Base-by-base conservation (phyloP, 2,329 filamentous ascomycete genomes). In the Verticillium klebahnii region DNA sequence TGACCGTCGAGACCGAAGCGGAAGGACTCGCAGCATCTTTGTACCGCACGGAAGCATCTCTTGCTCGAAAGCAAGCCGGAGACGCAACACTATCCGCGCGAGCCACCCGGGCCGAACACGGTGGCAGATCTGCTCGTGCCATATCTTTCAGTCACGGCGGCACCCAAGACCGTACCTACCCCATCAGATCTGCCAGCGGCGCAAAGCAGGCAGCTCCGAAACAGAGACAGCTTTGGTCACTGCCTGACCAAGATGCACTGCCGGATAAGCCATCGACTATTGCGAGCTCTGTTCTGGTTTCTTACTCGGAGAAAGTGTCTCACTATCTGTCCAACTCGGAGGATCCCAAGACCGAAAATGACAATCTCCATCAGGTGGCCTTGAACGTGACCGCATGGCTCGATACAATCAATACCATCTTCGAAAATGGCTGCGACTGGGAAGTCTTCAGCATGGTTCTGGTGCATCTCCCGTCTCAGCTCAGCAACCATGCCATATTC, bases 371-470 rank as follows among this genome's bases (percentile, higher is more conserved):
- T 37, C 75, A 74, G 61, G 74, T 77, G 2, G 75, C 82, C 8
- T 76, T 92, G 60, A 83, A 86, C 60, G 82, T 89, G 56, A 81
- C 82, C 15, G 75, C 82, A 50, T 97, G 92, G 90, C 81, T 96
- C n/a, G 90, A 93, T 65, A 82, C 87, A 12, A 81, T 96, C 40
- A 84, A 92, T 31, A 81, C 82, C n/a, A 78, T 95, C n/a, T 77
- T 96, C 54, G 64, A 66, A 23, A 86, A 90, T 66, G 83, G 87
- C 61, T 90, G 89, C 50, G 89, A 95, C 64, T 98, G 94, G 93
- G 93, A 98, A 72, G 80, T 96, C 1, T 97, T 96, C 79, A 94
- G 92, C 74, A 97, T 94, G 71, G 85, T 94, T 19, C 80, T 99
- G 34, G 90, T 92, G 6, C 91, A 97, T 73, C 79, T 97, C 11